phyloP scores from a whole-genome alignment of 805 yeast genomes.

The Nakazawaea sp. region DNA sequence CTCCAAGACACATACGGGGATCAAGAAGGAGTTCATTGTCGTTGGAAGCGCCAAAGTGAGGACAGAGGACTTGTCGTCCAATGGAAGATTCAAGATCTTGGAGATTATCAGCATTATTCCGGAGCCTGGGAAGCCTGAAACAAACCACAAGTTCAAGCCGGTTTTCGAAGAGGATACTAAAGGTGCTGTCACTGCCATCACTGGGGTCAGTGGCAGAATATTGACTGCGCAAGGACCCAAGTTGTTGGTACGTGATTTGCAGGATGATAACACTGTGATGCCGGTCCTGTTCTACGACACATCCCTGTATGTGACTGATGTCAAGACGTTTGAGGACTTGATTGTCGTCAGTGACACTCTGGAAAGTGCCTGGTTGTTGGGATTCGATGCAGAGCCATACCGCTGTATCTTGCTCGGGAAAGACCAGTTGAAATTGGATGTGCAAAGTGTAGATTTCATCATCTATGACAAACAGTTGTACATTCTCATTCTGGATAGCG shows the following conservation, averaged over 20 bases:
- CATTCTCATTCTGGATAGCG: conserved; percentile 63
- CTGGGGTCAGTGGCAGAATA: conserved; percentile 78
- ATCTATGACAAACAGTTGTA: conserved; percentile 63
- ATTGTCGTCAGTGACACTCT: conserved; percentile 75
- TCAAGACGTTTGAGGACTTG: conserved; percentile 78
- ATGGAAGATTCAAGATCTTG: conserved; percentile 68
- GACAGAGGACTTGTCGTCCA: conserved; percentile 74
- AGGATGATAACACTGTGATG: conserved; percentile 77
- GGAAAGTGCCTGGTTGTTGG: conserved; percentile 72
- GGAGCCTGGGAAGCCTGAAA: conserved; percentile 81
- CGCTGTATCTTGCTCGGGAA: conserved; percentile 74
- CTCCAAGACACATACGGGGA: conserved; percentile 18
- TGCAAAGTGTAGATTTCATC: conserved; percentile 69
- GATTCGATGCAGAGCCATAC: conserved; percentile 94
- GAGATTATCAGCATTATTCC: conserved; percentile 83
- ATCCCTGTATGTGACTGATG: conserved; percentile 70
- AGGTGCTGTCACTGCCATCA: conserved; percentile 76
- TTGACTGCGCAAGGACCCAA: conserved; percentile 85
- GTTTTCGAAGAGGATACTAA: conserved; percentile 66
- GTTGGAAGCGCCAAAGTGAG: conserved; percentile 74
- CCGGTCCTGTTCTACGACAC: conserved; percentile 93
- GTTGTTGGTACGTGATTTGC: conserved; percentile 68
- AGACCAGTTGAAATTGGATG: conserved; percentile 58
- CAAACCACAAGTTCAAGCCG: conserved; percentile 70
- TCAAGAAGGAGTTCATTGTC: conserved; percentile 55